Evolutionary conservation across 345 rosid genomes (phyloP), one percentile per base, ranked within the genome.

Genomic region (Salix caprea): DNA sequence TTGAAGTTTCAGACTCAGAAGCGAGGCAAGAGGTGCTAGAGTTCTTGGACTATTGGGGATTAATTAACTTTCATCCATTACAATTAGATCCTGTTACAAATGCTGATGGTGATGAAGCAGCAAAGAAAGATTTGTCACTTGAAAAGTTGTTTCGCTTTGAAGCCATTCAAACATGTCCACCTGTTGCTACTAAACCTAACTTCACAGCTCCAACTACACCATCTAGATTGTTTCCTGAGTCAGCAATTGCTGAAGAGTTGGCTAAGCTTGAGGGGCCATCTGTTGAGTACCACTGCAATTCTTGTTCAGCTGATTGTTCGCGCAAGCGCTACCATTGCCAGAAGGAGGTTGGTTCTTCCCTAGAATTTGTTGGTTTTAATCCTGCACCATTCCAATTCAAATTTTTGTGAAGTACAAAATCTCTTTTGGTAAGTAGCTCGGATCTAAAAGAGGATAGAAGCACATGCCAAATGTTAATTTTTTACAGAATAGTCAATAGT

Each of bases 271-370:
- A 93, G 85, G 99, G 91, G 72, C 97, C 98, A 70, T 42, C 92
- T 50, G 98, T 92, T 70, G 99, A 92, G 81, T 96, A 96, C 78
- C 99, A 96, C 83, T 96, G 99, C 86, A 96, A 96, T 84, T 93
- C 93, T 77, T 96, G 99, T 84, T 92, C 99, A 32, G 94, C 97
- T 72, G 99, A 96, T 84, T 96, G 99, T 87, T 92, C 99, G 68
- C 90, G 98, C 85, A 96, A 92, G 81, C 99, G 97, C 74, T 96
- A 91, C 88, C 99, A 96, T 83, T 96, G 99, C 83, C 99, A 91
- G 76, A 96, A 88, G 85, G 94, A 94, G 98, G 99, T 96, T 71
- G 75, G 85, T 83, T 77, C 37, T 65, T 78, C 64, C 37, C 61
- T 52, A 15, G 65, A 58, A 79, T 56, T 67, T 12, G 14, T 65